Percentiles rank a stretch among this genome's conserved stretches.
These are phyloP conservation scores for Mortierella hygrophila DNA, from an alignment of 192 early-diverging fungal genomes.

Conservation along the genomic window DNA sequence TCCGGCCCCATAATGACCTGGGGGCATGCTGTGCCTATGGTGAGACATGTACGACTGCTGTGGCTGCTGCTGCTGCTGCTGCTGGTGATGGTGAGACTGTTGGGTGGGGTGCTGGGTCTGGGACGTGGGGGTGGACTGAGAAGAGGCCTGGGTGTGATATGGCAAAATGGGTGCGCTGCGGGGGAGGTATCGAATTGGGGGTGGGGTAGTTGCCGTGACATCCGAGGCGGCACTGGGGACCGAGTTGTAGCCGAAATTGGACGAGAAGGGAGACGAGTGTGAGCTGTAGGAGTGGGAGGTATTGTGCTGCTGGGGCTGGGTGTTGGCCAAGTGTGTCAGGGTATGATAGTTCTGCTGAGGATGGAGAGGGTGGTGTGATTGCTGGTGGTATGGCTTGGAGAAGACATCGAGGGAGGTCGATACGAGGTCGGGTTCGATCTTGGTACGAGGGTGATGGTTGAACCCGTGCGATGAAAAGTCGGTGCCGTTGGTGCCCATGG, in stretches of 20 bases:
- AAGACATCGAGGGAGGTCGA: constrained; percentile 23
- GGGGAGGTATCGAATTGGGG: constrained; percentile 25
- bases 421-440: constrained; percentile 20
- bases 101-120: constrained; percentile 14
- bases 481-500: constrained; percentile 2
- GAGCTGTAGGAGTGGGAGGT: constrained; percentile 7
- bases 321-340: constrained; percentile 9
- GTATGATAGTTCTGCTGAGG: constrained; percentile 25
- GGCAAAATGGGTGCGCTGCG: constrained; percentile 19
- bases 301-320: constrained; percentile 2
- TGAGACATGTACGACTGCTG: constrained; percentile 20
- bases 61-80: constrained; percentile 9
- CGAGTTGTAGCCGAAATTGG: constrained; percentile 24
- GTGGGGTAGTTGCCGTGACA: constrained; percentile 1
- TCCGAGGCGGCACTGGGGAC: constrained; percentile 9
- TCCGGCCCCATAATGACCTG: constrained; percentile 22
- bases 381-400: constrained; percentile 35
- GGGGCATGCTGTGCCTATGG: constrained; percentile 11
- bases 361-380: constrained; percentile 24
- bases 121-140: constrained; percentile 9
- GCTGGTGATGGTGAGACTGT: constrained; percentile 16
- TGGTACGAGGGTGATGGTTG: constrained; percentile 34
- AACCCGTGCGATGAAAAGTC: constrained; percentile 32
- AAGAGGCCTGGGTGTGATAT: constrained; percentile 11
- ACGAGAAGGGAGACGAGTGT: constrained; percentile 15